Base-by-base conservation (phyloP, 176 grass and related monocot genomes). In the Cenchrus americanus region DNA sequence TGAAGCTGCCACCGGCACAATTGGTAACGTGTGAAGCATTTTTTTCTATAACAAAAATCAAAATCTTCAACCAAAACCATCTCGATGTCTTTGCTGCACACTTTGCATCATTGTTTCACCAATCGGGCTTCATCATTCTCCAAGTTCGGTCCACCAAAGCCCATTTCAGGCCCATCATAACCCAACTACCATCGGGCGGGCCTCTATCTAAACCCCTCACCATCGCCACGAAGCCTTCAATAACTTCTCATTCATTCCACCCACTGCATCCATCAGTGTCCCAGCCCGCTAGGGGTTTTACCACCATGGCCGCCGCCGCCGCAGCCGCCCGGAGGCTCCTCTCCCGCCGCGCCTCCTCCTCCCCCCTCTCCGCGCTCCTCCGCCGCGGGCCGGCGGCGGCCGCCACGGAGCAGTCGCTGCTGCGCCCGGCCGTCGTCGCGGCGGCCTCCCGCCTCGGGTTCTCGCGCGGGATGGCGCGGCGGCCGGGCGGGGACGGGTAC, bases 311-410 rank as follows among this genome's bases (percentile, higher is more conserved):
- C 73, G 76, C 75, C 49, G 82, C 83, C 9, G 82, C 84, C 78
- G 82, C 90, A 60, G 77, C 87, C 48, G 86, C 86, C 34, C 77
- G 84, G 51, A 88, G 83, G 71, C 84, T 85, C 57, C 87, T 97
- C 87, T 89, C 89, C 59, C 88, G 76, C 27, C 79, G 84, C 41
- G 66, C 78, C 78, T 52, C 63, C 42, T 81, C 63, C 69, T 71
- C 34, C 62, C 73, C 89, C 19, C 24, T 50, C 17, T 74, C 85
- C 2, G 46, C 80, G 7, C 74, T 81, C 63, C 85, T 90, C 59
- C 71, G 86, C 50, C 79, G 80, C 5, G 42, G 72, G 8, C 58
- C 24, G 59, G 78, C 51, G 34, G 70, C 9, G 0, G 26, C 73
- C 0, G 51, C 73, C 8, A 12, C 47, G 2, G 83, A 82, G 79